Percentiles rank a stretch among this genome's conserved stretches.
phyloP scores from a whole-genome alignment of 2,329 filamentous ascomycete genomes.

The Colletotrichum tropicale region DNA sequence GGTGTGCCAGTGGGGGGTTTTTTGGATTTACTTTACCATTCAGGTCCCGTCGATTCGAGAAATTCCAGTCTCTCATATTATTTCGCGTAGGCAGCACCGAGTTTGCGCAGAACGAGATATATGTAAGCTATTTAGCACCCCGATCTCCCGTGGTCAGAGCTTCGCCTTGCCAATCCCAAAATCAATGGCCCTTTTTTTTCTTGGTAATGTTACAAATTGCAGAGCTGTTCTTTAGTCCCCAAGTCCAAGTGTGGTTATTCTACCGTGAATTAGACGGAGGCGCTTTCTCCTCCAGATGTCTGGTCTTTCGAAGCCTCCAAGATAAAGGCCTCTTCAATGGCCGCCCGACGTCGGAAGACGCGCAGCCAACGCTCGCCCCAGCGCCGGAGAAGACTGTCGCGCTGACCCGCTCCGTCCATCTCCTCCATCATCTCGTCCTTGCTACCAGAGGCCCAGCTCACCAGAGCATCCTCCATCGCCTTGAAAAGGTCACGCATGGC shows the following conservation, averaged over 20 bases:
- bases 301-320: conserved; percentile 33
- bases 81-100: background rate
- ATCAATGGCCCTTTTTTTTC: background rate
- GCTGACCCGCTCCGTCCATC: conserved; percentile 61
- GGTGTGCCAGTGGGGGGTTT: background rate
- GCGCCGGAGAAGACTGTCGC: conserved; percentile 69
- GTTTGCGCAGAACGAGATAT: background rate
- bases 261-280: background rate
- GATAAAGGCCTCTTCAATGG: conserved; percentile 80
- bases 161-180: background rate
- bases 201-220: background rate
- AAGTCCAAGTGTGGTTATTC: background rate
- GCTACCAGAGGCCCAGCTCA: conserved; percentile 72
- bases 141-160: background rate
- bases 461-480: conserved; percentile 78
- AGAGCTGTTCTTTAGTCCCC: background rate
- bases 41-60: background rate
- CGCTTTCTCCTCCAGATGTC: background rate
- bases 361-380: conserved; percentile 90
- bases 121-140: background rate
- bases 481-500: conserved; percentile 82
- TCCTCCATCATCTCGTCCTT: conserved; percentile 79
- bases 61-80: background rate
- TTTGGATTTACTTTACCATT: background rate
- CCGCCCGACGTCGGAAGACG: conserved; percentile 80